Evolutionary conservation across 2,329 filamentous ascomycete genomes (phyloP), one percentile per base, ranked within the genome.

Genomic region (Microcyclospora tardicrescens): DNA sequence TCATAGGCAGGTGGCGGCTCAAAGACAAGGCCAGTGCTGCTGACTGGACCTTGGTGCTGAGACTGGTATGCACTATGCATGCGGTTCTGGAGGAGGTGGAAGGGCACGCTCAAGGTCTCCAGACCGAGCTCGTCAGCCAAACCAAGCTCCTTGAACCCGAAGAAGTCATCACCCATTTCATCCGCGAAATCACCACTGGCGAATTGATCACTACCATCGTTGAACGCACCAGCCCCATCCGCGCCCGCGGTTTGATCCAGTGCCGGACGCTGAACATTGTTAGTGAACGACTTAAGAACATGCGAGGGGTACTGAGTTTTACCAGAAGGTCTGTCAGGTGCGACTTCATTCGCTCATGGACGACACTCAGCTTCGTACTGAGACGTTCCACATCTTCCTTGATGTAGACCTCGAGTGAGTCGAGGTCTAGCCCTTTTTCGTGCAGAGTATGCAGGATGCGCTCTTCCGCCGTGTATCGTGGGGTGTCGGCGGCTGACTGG

Each of bases 141-240:
- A 33, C 91, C 91, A 34, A 98, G 75, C 43, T 93, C 87, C 57
- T 86, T 87, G 73, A 98, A 96, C 19, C 91, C 91, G 55, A 98
- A 98, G 73, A 95, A 98, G 64, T 98, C 91, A 66, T 98, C 91
- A 44, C 87, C 89, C 10, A 98, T 81, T 51, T 98, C 91, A 58
- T 95, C 91, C 1, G 91, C 91, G 59, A 98, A 98, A 61, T 98
- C 91, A 44, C 91, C 91, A 34, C 84, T 85, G 35, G 95, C 79
- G 51, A 96, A 98, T 57, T 96, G 91, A 47, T 98, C 91, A 60
- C 86, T 94, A 47, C 87, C 89, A 53, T 98, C 91, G 45, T 93
- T 85, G 69, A 98, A 98, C 6, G 86, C 84, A 40, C 81, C 83
- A 4, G 81, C 86, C 28, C 87, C 91, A 56, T 96, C 91, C 27